Evolutionary conservation across 2,329 filamentous ascomycete species (phyloP).

Genomic region (Phialophora chinensis): DNA sequence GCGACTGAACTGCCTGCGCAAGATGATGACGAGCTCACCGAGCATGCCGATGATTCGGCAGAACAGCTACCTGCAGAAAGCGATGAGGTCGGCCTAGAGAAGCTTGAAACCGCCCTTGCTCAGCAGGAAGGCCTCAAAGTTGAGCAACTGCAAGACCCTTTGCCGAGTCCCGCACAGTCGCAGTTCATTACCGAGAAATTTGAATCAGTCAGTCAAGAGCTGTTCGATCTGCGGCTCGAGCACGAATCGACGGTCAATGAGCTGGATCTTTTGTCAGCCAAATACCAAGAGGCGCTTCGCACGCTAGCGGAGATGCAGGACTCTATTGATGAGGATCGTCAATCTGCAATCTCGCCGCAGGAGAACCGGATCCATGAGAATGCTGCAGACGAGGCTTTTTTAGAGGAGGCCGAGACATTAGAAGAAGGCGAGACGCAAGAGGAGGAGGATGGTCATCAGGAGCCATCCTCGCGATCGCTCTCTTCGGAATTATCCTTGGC

Average conservation of each 20-base stretch:
- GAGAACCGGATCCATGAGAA: conserved; percentile 49
- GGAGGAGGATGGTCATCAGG: conserved; percentile 69
- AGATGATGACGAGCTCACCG: conserved; percentile 38
- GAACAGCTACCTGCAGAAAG: conserved; percentile 31
- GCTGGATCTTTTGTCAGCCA: conserved; percentile 79
- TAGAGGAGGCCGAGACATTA: conserved; percentile 71
- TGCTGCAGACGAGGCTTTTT: conserved; percentile 77
- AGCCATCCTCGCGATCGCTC: conserved; percentile 84
- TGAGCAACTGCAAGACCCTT: conserved; percentile 57
- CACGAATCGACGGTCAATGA: conserved; percentile 84
- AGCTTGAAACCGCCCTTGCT: conserved; percentile 46
- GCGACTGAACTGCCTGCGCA: conserved; percentile 49
- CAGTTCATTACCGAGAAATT: conserved; percentile 91
- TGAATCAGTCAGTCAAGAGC: conserved; percentile 86
- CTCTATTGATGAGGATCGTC: conserved; percentile 76
- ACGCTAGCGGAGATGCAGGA: conserved; percentile 86
- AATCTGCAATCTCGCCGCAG: conserved; percentile 51
- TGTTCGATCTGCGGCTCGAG: conserved; percentile 86
- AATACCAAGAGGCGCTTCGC: conserved; percentile 88
- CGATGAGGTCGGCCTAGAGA: conserved; percentile 45
- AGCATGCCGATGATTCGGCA: conserved; percentile 36
- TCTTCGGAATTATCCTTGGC: conserved; percentile 92
- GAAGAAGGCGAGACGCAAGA: conserved; percentile 68
- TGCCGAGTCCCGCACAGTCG: conserved; percentile 75
- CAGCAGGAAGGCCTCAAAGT: conserved; percentile 46